phyloP scores from a whole-genome alignment of 2,329 filamentous ascomycete species.

The Xylaria sp. region DNA sequence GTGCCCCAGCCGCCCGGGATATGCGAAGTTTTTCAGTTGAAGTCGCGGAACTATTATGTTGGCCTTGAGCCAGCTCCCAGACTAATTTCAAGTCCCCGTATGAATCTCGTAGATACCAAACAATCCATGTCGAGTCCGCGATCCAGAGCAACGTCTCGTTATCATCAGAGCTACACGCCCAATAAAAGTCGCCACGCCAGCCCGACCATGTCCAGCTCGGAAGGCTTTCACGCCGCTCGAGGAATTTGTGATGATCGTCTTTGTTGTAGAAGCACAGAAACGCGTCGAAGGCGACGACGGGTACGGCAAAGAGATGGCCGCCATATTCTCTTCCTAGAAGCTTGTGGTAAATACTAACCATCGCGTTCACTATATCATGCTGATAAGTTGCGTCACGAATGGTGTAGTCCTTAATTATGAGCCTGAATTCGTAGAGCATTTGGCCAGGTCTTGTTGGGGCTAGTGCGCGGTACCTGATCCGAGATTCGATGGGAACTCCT shows the following conservation, averaged over 20 bases:
- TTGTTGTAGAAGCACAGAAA: not conserved
- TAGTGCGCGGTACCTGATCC: not conserved
- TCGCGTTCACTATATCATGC: not conserved
- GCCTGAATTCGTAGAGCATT: not conserved
- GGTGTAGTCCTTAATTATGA: not conserved
- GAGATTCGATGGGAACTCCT: not conserved
- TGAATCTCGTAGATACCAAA: not conserved
- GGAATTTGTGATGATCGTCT: not conserved
- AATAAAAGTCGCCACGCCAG: not conserved
- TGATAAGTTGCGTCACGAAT: not conserved
- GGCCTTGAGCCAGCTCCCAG: not conserved
- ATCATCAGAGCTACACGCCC: not conserved
- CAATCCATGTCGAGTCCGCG: not conserved
- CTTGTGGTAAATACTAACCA: not conserved
- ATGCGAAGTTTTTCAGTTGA: not conserved
- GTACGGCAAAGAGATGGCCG: not conserved
- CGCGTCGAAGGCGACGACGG: not conserved
- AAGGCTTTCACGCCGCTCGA: not conserved
- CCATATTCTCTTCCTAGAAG: not conserved
- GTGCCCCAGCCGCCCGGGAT: not conserved
- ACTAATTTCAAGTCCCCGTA: not conserved
- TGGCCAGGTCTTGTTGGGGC: slow-evolving; percentile 17
- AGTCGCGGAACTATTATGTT: not conserved
- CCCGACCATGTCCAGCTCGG: slow-evolving; percentile 8
- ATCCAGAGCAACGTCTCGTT: not conserved